A percentile compares a stretch with the other conserved stretches of the same genome.
phyloP scores from a whole-genome alignment of 169 alveolate species.

The Toxoplasma gondii region DNA sequence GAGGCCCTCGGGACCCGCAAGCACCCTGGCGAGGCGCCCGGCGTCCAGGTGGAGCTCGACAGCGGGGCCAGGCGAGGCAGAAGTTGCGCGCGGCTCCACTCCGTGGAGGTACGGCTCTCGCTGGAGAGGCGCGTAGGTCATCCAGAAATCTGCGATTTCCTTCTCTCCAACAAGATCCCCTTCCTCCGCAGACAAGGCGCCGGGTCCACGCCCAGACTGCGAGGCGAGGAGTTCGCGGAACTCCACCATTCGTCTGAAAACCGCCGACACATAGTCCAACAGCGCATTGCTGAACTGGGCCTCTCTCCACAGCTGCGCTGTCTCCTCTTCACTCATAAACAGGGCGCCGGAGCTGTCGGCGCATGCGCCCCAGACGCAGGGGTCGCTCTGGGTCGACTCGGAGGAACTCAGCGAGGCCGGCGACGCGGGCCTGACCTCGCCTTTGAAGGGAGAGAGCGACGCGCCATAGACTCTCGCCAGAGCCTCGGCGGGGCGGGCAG shows the following conservation, averaged over 20 bases:
- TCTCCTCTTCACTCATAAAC: not conserved
- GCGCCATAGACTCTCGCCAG: not conserved
- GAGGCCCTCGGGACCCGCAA: not conserved
- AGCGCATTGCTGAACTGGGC: not conserved
- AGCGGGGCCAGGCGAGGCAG: not conserved
- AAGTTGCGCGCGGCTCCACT: not conserved
- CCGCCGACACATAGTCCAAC: not conserved
- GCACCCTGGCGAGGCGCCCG: not conserved
- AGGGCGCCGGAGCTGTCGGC: not conserved
- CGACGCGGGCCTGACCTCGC: not conserved
- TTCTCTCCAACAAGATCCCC: not conserved
- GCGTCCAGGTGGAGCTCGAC: not conserved
- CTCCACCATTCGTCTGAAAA: slow-evolving; percentile 1
- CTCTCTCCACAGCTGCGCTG: slow-evolving; percentile 19
- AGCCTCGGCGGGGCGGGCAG: not conserved
- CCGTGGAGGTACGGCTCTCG: not conserved
- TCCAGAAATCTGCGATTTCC: slow-evolving; percentile 10
- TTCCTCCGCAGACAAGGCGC: not conserved
- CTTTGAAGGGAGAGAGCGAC: not conserved
- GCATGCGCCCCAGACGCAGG: not conserved
- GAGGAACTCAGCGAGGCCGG: not conserved
- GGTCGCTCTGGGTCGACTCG: not conserved
- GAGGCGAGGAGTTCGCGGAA: not conserved
- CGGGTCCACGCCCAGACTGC: not conserved
- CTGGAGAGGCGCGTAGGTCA: slow-evolving; percentile 23